phyloP scores from a whole-genome alignment of 73 alveolate genomes.

The Tetrahymena thermophila region DNA sequence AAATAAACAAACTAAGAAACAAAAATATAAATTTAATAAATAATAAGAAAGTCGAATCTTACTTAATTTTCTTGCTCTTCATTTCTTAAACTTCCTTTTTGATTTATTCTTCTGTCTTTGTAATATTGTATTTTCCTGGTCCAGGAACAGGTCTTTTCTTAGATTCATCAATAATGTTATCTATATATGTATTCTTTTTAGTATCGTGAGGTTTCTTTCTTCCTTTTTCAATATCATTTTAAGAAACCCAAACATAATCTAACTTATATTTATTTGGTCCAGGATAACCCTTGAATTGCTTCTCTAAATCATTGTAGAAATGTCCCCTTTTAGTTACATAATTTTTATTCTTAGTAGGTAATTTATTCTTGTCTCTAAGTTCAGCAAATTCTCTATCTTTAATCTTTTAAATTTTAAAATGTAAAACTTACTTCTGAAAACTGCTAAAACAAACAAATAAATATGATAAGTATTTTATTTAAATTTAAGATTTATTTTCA shows the following conservation, averaged over 20 bases:
- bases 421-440: background rate
- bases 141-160: constrained; percentile 1
- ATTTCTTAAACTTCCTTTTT: background rate
- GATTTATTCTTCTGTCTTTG: background rate
- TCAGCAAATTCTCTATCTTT: constrained; percentile 1
- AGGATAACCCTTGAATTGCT: background rate
- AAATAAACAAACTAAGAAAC: too few species aligned
- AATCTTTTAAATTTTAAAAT: background rate
- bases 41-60: background rate
- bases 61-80: background rate
- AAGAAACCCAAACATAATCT: background rate
- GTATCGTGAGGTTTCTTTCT: background rate
- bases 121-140: background rate
- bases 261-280: background rate
- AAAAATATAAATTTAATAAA: too few species aligned
- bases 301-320: background rate
- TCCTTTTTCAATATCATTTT: background rate
- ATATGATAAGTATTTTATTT: background rate
- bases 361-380: background rate
- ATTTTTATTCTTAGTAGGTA: background rate
- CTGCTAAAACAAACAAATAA: background rate
- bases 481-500: too few species aligned
- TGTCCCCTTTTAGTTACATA: background rate
- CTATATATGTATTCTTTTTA: background rate
- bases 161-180: background rate